Conservation (phyloP, 768 basidiomycete species). For the Leucocoprinus sp. region DNA sequence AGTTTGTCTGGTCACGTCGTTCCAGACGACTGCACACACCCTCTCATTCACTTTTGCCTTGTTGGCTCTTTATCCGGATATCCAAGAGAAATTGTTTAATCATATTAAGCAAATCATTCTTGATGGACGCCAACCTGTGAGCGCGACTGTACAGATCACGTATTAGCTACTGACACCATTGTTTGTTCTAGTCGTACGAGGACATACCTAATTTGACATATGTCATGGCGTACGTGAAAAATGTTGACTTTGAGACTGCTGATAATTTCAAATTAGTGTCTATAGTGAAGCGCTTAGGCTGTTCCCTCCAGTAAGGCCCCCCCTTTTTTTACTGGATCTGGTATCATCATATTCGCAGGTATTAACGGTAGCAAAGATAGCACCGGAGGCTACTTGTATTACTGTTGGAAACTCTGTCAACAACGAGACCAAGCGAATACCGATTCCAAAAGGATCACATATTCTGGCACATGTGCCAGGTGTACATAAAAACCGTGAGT, state of each 20-base stretch:
- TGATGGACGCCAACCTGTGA: constrained; percentile 25
- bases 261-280: constrained; percentile 24
- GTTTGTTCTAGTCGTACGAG: constrained; percentile 26
- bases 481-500: constrained; percentile 5
- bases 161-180: background rate
- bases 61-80: no score
- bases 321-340: background rate
- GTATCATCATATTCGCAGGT: constrained; percentile 21
- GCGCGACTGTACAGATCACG: constrained; percentile 6
- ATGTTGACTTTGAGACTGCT: background rate
- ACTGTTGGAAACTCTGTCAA: constrained; percentile 21
- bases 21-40: no score
- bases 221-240: constrained; percentile 23
- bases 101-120: constrained; percentile 25
- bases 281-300: constrained; percentile 43
- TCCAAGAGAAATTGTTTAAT: no score
- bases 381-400: constrained; percentile 39
- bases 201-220: constrained; percentile 32
- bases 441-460: constrained; percentile 33
- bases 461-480: constrained; percentile 20
- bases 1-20: constrained; percentile 23
- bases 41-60: no score
- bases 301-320: constrained; percentile 32
- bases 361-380: constrained; percentile 32
- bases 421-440: constrained; percentile 31